Conservation (phyloP, 2,329 filamentous ascomycete species). For the Hypoxylon sp. region DNA sequence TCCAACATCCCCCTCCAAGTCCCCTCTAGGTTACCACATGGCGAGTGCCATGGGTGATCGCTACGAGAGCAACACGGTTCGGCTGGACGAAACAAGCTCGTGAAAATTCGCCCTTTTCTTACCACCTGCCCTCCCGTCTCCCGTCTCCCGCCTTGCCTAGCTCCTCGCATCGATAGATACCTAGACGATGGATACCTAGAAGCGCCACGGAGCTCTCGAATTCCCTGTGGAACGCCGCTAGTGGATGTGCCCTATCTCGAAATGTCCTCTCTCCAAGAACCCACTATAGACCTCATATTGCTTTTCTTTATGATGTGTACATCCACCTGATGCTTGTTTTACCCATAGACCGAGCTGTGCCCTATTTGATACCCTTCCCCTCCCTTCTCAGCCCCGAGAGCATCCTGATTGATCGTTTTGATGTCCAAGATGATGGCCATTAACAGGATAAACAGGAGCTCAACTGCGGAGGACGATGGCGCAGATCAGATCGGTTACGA, state of each 20-base stretch:
- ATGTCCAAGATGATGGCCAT: conserved; percentile 54
- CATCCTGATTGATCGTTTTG: conserved; percentile 20
- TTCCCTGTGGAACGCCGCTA: conserved; percentile 30
- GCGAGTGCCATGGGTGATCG: conserved; percentile 47
- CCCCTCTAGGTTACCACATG: conserved; percentile 48
- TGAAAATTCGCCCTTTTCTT: conserved; percentile 46
- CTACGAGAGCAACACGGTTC: conserved; percentile 27
- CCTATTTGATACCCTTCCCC: conserved; percentile 3
- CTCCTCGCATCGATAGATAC: conserved; percentile 29
- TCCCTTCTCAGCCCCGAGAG: conserved; percentile 16
- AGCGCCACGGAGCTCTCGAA: conserved; percentile 29
- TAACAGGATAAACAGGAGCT: conserved; percentile 67
- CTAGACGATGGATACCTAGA: conserved; percentile 28
- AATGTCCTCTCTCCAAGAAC: conserved; percentile 34
- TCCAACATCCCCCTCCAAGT: conserved; percentile 9
- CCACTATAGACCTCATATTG: conserved; percentile 23
- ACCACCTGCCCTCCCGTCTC: conserved; percentile 41
- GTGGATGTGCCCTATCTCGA: conserved; percentile 30
- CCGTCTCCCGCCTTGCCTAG: conserved; percentile 36
- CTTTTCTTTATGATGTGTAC: conserved; percentile 26
- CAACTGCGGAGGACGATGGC: conserved; percentile 74
- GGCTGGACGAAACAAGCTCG: conserved; percentile 45
- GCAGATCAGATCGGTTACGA: conserved; percentile 84
- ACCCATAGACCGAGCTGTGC: conserved; percentile 3
- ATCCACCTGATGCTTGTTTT: conserved; percentile 13